Conservation (phyloP, 495 filamentous ascomycete genomes). For the Aspergillus nanangensis region DNA sequence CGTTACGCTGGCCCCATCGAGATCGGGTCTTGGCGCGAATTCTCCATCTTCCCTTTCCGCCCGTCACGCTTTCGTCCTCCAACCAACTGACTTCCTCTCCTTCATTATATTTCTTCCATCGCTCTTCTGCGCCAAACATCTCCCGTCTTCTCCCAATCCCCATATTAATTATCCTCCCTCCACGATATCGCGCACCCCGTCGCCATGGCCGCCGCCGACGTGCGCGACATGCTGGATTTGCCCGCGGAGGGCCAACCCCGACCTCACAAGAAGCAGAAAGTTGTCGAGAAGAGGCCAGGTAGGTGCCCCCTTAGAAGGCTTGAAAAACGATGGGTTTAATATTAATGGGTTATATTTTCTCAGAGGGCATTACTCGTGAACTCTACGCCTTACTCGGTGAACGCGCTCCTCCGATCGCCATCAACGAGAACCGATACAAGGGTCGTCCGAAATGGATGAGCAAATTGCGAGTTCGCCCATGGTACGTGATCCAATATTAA, state of each 20-base stretch:
- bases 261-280: slow-evolving; percentile 76
- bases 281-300: slow-evolving; percentile 65
- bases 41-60: slow-evolving; percentile 11
- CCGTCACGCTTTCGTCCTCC: not conserved
- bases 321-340: slow-evolving; percentile 13
- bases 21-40: slow-evolving; percentile 22
- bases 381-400: slow-evolving; percentile 62
- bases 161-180: not conserved
- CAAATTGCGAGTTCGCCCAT: slow-evolving; percentile 49
- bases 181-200: not conserved
- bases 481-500: no score
- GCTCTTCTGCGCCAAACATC: not conserved
- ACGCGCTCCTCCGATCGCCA: slow-evolving; percentile 63
- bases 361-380: slow-evolving; percentile 70
- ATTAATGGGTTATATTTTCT: slow-evolving; percentile 1
- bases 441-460: slow-evolving; percentile 56
- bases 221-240: slow-evolving; percentile 86
- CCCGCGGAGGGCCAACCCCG: slow-evolving; percentile 58
- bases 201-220: slow-evolving; percentile 74
- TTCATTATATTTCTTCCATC: not conserved
- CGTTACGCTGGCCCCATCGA: slow-evolving; percentile 10
- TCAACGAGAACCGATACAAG: slow-evolving; percentile 63
- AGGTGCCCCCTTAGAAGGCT: slow-evolving; percentile 24
- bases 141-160: not conserved
- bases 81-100: not conserved